Evolutionary conservation across 2,329 filamentous ascomycete genomes (phyloP).

Genomic region (Apiospora rasikravindrae): DNA sequence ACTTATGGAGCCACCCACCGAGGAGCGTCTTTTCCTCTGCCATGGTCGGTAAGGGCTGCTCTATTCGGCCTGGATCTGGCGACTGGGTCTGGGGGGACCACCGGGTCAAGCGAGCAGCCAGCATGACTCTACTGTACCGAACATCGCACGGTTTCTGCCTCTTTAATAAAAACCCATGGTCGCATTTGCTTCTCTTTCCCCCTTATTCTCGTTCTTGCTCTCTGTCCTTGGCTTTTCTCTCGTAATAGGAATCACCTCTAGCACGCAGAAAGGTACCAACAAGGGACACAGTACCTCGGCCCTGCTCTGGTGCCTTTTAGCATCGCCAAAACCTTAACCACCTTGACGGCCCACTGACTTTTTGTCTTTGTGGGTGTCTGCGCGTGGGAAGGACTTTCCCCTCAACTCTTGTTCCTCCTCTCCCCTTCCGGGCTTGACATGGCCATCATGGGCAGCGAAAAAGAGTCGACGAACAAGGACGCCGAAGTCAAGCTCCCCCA

Average conservation of each 20-base stretch:
- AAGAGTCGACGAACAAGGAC: neutral
- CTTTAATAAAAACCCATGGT: conserved; percentile 16
- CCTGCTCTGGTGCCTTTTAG: conserved; percentile 1
- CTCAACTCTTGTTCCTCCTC: neutral
- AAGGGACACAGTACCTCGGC: conserved; percentile 6
- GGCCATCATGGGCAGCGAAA: conserved; percentile 12
- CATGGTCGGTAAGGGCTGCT: conserved; percentile 13
- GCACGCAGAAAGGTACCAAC: conserved; percentile 6
- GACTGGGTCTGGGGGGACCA: conserved; percentile 10
- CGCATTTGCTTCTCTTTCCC: conserved; percentile 12
- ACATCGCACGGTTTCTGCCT: conserved; percentile 4
- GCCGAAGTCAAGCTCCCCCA: conserved; percentile 13
- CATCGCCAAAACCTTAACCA: conserved; percentile 10
- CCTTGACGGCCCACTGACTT: conserved; percentile 12
- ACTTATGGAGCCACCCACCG: conserved; percentile 7
- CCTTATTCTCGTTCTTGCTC: conserved; percentile 13
- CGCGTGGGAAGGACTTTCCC: neutral
- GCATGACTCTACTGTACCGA: conserved; percentile 3
- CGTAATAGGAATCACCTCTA: neutral
- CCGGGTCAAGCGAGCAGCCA: neutral
- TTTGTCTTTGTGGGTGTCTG: neutral
- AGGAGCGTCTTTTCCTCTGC: neutral
- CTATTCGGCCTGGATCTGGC: conserved; percentile 15
- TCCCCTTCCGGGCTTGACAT: neutral
- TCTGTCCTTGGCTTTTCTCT: conserved; percentile 2